These are phyloP conservation scores for Scedosporium minutisporum DNA, from an alignment of 2,329 filamentous ascomycete genomes.

Conservation along the genomic window DNA sequence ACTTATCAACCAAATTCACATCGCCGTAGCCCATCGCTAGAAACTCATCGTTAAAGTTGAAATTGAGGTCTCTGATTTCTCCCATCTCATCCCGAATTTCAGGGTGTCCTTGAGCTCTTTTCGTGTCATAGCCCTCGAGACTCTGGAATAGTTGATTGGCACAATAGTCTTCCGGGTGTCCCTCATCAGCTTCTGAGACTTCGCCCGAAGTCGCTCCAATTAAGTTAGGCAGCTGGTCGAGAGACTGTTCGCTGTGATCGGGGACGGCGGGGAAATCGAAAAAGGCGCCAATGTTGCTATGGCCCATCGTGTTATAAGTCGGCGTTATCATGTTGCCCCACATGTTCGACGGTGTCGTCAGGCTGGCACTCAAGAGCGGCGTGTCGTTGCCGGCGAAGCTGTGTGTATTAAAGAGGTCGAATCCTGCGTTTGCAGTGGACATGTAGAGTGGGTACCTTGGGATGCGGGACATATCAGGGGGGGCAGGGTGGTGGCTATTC, in stretches of 20 bases:
- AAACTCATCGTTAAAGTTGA: constrained; percentile 5
- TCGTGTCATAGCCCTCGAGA: background rate
- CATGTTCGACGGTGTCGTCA: constrained; percentile 37
- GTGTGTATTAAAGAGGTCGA: constrained; percentile 42
- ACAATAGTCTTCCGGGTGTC: background rate
- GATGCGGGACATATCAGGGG: constrained; percentile 49
- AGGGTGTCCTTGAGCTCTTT: constrained; percentile 19
- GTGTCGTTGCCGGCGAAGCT: constrained; percentile 41
- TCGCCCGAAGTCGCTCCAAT: constrained; percentile 47
- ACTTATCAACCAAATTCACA: background rate
- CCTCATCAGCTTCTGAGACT: constrained; percentile 57
- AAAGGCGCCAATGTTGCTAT: background rate
- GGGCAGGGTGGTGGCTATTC: constrained; percentile 33
- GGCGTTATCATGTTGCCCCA: constrained; percentile 21
- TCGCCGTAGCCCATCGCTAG: constrained; percentile 3
- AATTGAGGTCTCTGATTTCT: constrained; percentile 11
- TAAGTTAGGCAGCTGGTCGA: constrained; percentile 31
- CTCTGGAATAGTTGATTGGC: background rate
- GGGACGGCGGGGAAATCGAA: constrained; percentile 1
- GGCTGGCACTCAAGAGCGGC: constrained; percentile 52
- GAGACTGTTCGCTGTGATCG: constrained; percentile 22
- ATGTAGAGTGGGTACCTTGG: constrained; percentile 36
- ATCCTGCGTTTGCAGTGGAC: constrained; percentile 30
- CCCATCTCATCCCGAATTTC: constrained; percentile 28
- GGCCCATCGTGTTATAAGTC: background rate